A percentile compares a stretch with the other conserved stretches of the same genome.
Evolutionary conservation across 495 filamentous ascomycete genomes (phyloP).

Genomic region (Stereocaulon alpinum): DNA sequence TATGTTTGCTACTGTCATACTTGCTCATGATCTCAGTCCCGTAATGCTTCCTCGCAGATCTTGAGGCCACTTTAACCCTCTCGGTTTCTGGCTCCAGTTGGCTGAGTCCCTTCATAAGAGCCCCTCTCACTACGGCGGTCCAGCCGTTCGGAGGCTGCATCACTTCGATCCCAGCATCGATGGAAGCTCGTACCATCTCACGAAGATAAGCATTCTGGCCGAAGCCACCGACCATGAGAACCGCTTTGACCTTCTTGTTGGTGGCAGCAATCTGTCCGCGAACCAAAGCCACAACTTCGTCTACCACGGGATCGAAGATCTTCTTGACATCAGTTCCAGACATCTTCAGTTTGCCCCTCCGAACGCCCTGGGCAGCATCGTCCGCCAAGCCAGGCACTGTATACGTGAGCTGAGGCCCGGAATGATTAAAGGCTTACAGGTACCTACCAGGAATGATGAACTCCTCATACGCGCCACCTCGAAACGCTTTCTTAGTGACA

Average conservation of each 20-base stretch:
- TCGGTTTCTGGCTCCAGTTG: conserved; percentile 19
- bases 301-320: conserved; percentile 58
- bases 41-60: conserved; percentile 33
- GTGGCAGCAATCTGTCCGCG: conserved; percentile 45
- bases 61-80: conserved; percentile 24
- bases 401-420: background rate
- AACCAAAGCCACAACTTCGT: conserved; percentile 52
- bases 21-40: conserved; percentile 24
- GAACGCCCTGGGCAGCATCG: conserved; percentile 46
- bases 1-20: conserved; percentile 23
- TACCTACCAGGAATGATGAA: conserved; percentile 21
- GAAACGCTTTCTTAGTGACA: conserved; percentile 20
- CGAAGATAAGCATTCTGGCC: conserved; percentile 53
- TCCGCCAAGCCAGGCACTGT: conserved; percentile 23
- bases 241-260: conserved; percentile 32
- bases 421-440: too few relatives aligned
- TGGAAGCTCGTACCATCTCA: conserved; percentile 15
- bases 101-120: conserved; percentile 31
- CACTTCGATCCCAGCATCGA: conserved; percentile 17
- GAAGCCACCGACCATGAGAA: conserved; percentile 59
- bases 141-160: conserved; percentile 24
- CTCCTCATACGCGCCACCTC: conserved; percentile 17
- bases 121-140: conserved; percentile 37
- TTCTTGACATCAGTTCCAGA: conserved; percentile 48
- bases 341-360: conserved; percentile 56